phyloP scores from a whole-genome alignment of 495 filamentous ascomycete species.

The Aspergillus ostianus region DNA sequence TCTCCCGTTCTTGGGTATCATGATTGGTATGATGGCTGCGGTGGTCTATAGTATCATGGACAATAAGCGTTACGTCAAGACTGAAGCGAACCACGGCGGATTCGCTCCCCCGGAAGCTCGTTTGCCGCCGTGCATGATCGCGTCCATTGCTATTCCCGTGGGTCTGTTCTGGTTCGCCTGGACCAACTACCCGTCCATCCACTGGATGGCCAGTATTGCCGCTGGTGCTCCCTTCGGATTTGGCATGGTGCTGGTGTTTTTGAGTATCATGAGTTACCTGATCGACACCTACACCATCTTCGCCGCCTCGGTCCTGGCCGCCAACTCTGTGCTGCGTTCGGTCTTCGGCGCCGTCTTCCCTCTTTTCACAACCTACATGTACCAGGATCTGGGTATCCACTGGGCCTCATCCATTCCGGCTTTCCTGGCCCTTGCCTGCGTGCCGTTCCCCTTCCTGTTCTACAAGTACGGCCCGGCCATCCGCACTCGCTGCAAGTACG shows the following conservation, averaged over 20 bases:
- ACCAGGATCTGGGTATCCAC: conserved; percentile 70
- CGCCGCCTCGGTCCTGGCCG: conserved; percentile 76
- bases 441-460: conserved; percentile 80
- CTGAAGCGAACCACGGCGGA: conserved; percentile 34
- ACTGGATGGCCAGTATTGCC: conserved; percentile 66
- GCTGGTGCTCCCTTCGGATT: conserved; percentile 71
- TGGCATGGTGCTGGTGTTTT: conserved; percentile 73
- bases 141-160: conserved; percentile 41
- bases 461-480: conserved; percentile 70
- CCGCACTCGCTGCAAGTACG: conserved; percentile 70
- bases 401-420: conserved; percentile 79
- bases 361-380: conserved; percentile 80
- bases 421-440: conserved; percentile 70
- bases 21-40: conserved; percentile 73
- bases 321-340: conserved; percentile 68
- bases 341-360: conserved; percentile 81
- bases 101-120: conserved; percentile 50
- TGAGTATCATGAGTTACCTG: conserved; percentile 75
- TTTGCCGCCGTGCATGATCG: conserved; percentile 45
- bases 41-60: conserved; percentile 49
- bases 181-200: conserved; percentile 66
- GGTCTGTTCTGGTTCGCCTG: conserved; percentile 67
- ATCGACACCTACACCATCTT: conserved; percentile 80
- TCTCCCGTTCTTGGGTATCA: conserved; percentile 80
- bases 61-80: conserved; percentile 46